Percentiles rank a stretch among this genome's conserved stretches.
phyloP scores from a whole-genome alignment of 2,329 filamentous ascomycete genomes.

The Chaetomium sp. region DNA sequence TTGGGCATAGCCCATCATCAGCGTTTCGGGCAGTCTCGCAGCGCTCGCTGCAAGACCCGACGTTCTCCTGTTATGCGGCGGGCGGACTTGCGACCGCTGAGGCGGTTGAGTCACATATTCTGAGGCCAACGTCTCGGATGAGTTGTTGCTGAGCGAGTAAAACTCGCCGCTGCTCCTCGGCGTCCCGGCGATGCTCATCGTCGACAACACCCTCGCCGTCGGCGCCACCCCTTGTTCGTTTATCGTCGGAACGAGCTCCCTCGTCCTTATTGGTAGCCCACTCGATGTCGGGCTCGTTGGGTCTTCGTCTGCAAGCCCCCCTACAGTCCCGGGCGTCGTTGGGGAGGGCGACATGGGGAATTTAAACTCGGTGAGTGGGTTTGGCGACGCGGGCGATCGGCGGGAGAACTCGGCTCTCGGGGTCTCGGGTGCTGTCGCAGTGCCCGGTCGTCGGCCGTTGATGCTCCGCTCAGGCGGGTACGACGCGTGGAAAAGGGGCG shows the following conservation, averaged over 20 bases:
- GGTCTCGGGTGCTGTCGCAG: conserved; percentile 51
- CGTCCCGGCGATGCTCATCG: conserved; percentile 75
- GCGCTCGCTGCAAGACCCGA: conserved; percentile 49
- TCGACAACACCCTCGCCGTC: conserved; percentile 71
- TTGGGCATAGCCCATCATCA: conserved; percentile 99
- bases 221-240: conserved; percentile 61
- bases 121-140: conserved; percentile 87
- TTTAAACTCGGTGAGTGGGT: conserved; percentile 57
- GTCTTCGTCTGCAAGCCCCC: conserved; percentile 41
- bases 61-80: conserved; percentile 51
- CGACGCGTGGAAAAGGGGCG: conserved; percentile 58
- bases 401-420: conserved; percentile 43
- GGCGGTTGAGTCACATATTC: conserved; percentile 70
- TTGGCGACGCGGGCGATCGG: conserved; percentile 46
- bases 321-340: conserved; percentile 39
- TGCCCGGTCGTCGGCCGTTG: conserved; percentile 44
- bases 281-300: conserved; percentile 46
- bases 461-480: conserved; percentile 55
- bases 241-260: conserved; percentile 52
- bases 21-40: conserved; percentile 65
- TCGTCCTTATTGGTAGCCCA: conserved; percentile 48
- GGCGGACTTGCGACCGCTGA: conserved; percentile 42
- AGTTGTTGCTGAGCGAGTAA: conserved; percentile 93
- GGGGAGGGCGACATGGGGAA: conserved; percentile 56
- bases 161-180: conserved; percentile 92